phyloP scores from a whole-genome alignment of 371 early-diverging fungal genomes.

The Mortierella polycephala region DNA sequence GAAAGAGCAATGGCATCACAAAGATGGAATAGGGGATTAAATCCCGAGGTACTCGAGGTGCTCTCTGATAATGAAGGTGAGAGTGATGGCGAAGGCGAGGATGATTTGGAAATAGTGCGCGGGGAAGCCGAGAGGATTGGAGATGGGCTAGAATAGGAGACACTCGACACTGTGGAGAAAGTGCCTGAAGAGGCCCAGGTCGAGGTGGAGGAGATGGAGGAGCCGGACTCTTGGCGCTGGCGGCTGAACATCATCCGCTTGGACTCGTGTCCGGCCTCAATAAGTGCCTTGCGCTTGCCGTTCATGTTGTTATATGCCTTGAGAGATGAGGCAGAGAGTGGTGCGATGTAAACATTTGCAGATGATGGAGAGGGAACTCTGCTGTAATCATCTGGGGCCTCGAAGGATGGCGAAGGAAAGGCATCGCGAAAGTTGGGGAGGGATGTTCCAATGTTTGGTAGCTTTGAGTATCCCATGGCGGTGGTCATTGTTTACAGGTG shows the following conservation, averaged over 20 bases:
- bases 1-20: conserved; percentile 39
- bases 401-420: conserved; percentile 25
- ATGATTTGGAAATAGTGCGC: conserved; percentile 3
- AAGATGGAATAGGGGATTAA: conserved; percentile 36
- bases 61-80: conserved; percentile 21
- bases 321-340: conserved; percentile 42
- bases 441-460: conserved; percentile 24
- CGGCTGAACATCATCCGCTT: conserved; percentile 28
- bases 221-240: conserved; percentile 51
- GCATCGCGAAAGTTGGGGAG: conserved; percentile 42
- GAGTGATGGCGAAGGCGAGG: conserved; percentile 27
- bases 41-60: neutral
- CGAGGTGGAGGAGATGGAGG: conserved; percentile 35
- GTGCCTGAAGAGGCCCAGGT: conserved; percentile 37
- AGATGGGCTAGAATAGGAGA: conserved; percentile 8
- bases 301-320: conserved; percentile 23
- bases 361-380: neutral
- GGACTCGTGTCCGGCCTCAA: conserved; percentile 6
- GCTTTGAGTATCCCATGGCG: conserved; percentile 31
- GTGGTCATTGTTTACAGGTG: neutral
- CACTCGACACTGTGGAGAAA: conserved; percentile 27
- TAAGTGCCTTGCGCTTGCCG: conserved; percentile 22
- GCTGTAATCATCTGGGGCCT: neutral
- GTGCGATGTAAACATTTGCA: conserved; percentile 20
- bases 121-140: conserved; percentile 14